Evolutionary conservation across 106 monocot species (phyloP).

Genomic region (Agapanthus africanus): DNA sequence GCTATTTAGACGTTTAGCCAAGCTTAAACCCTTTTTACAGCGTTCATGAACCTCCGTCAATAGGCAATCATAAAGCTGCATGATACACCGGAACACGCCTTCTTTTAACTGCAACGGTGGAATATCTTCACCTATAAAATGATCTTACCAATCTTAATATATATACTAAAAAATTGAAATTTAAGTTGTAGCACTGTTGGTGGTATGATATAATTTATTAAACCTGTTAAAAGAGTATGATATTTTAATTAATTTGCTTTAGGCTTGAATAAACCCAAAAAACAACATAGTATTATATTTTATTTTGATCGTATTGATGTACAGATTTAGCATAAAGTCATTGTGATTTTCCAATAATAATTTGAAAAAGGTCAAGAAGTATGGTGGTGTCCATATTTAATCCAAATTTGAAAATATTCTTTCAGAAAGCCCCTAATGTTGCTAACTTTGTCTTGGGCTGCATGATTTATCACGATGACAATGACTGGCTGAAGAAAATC

Average conservation of each 20-base stretch:
- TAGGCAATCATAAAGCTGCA: constrained; percentile 95
- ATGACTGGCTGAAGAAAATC: neutral
- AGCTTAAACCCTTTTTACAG: constrained; percentile 95
- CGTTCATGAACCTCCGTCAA: constrained; percentile 96
- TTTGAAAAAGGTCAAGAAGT: neutral
- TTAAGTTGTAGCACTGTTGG: neutral
- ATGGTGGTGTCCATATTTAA: neutral
- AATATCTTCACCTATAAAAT: constrained; percentile 83
- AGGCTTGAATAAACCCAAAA: neutral
- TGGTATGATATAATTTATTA: neutral
- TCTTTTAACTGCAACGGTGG: constrained; percentile 96
- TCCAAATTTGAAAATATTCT: neutral
- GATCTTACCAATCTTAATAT: constrained; percentile 1
- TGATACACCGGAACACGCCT: constrained; percentile 91
- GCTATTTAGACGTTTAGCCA: constrained; percentile 90
- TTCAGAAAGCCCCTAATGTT: neutral
- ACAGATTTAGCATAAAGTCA: neutral
- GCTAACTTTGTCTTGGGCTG: neutral
- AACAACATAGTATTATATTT: too few species aligned
- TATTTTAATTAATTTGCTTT: neutral
- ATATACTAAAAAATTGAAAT: neutral
- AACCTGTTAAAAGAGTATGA: neutral
- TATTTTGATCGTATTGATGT: neutral
- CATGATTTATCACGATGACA: neutral
- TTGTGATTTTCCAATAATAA: neutral